Base-by-base conservation (phyloP, 176 grass and related monocot genomes). In the Musa beccarii region DNA sequence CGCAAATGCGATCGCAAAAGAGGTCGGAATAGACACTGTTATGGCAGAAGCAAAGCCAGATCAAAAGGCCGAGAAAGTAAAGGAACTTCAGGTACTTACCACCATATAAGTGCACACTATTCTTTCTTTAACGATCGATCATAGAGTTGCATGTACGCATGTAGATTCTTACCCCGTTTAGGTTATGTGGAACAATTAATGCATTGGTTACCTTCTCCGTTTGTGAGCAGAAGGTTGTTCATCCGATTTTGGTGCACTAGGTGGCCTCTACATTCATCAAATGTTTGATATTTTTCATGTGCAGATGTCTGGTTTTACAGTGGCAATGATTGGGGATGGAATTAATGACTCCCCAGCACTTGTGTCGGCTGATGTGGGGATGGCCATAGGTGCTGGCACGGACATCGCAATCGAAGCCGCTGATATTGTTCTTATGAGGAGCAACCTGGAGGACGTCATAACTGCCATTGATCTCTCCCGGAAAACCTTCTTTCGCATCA, bases 381-480 rank as follows among this genome's bases (percentile, higher is more conserved):
- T 93, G 80, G 90, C 90, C 1, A 98, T 98, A 3, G 95, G 94
- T 9, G 88, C 90, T 1, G 95, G 95, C 52, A 93, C 95, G 1
- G 95, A 93, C 28, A 82, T 98, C 10, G 95, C 95, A 74, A 93
- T 98, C 34, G 95, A 98, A 84, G 90, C 95, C 14, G 95, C 88
- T 12, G 90, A 98, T 78, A 98, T 98, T 69, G 90, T 98, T 71
- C 90, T 98, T 20, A 89, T 98, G 90, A 98, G 82, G 85, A 93
- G 95, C 81, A 93, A 98, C 80, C 57, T 98, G 72, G 95, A 98
- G 81, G 95, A 98, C 62, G 90, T 98, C 20, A 86, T 98, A 74
- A 93, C 88, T 0, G 90, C 90, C 3, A 98, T 98, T 56, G 95
- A 98, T 51, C 86, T 93, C 74, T 93, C 95, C 9, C 87, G 90